phyloP scores from a whole-genome alignment of 805 yeast species.

The Candida pini region DNA sequence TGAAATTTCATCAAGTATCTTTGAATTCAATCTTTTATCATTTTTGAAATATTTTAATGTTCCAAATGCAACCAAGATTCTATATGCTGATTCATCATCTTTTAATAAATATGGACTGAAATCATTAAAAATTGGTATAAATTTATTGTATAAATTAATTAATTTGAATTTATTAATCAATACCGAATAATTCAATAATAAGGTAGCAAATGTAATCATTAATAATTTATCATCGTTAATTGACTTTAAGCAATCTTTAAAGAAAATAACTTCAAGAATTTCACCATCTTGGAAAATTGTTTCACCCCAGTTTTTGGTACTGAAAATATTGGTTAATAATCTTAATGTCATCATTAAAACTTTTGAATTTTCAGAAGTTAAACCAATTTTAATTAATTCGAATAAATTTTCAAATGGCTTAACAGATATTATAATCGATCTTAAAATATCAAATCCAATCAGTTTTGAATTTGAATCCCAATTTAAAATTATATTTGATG shows the following conservation, averaged over 20 bases:
- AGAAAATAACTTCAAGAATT: slow-evolving; percentile 33
- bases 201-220: slow-evolving; percentile 40
- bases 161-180: slow-evolving; percentile 28
- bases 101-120: slow-evolving; percentile 13
- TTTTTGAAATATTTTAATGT: slow-evolving; percentile 36
- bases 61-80: slow-evolving; percentile 59
- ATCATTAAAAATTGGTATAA: slow-evolving; percentile 18
- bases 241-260: slow-evolving; percentile 15
- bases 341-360: slow-evolving; percentile 53
- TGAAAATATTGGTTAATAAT: slow-evolving; percentile 48
- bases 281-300: slow-evolving; percentile 37
- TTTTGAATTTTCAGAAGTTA: slow-evolving; percentile 25
- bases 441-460: slow-evolving; percentile 55
- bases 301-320: slow-evolving; percentile 42
- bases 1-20: slow-evolving; percentile 6
- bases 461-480: slow-evolving; percentile 47
- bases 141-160: slow-evolving; percentile 22
- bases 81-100: slow-evolving; percentile 63
- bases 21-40: slow-evolving; percentile 4
- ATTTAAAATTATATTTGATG: slow-evolving; percentile 32
- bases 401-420: slow-evolving; percentile 36
- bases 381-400: slow-evolving; percentile 38
- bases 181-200: slow-evolving; percentile 44
- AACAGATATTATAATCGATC: slow-evolving; percentile 41
- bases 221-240: slow-evolving; percentile 23